These are phyloP conservation scores for Moniliella sp. DNA, from an alignment of 1,284 basidiomycete species.

Conservation along the genomic window DNA sequence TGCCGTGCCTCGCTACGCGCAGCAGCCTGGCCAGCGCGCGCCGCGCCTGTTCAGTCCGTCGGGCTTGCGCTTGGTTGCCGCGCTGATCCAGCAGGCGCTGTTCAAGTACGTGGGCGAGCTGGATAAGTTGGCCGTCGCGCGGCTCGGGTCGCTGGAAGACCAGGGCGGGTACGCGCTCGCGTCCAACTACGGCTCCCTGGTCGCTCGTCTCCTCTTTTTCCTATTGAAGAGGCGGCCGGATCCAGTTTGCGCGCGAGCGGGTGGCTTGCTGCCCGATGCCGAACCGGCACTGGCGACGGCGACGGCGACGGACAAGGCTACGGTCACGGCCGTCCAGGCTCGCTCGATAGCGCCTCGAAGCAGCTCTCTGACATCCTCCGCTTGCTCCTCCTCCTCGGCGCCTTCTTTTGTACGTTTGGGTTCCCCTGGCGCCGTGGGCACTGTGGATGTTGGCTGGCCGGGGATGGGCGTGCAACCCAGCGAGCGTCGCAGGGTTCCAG, in stretches of 20 bases:
- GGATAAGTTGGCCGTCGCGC: constrained; percentile 49
- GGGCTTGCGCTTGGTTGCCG: constrained; percentile 41
- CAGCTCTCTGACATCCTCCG: constrained; percentile 12
- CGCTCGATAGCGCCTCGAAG: neutral
- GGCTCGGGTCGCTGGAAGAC: constrained; percentile 15
- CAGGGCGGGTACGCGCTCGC: constrained; percentile 32
- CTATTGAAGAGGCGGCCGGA: constrained; percentile 22
- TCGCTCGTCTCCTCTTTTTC: constrained; percentile 27
- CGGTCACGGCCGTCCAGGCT: neutral
- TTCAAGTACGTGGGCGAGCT: constrained; percentile 90
- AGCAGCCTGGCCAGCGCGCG: constrained; percentile 1
- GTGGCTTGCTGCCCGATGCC: neutral
- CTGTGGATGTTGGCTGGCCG: constrained; percentile 21
- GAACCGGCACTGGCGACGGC: neutral
- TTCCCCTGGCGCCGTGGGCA: constrained; percentile 12
- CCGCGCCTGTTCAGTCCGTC: neutral
- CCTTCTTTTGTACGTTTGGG: constrained; percentile 12
- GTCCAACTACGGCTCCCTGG: constrained; percentile 25
- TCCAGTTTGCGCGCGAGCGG: constrained; percentile 8
- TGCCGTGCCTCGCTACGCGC: too few relatives aligned
- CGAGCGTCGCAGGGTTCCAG: constrained; percentile 15
- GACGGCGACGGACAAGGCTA: neutral
- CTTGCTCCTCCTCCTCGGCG: constrained; percentile 11
- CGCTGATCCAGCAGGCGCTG: constrained; percentile 63
- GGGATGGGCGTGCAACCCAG: constrained; percentile 10